Evolutionary conservation across 177 flowering plant genomes (phyloP), one percentile per base, ranked within the genome.

Genomic region (Vitis hybrid): DNA sequence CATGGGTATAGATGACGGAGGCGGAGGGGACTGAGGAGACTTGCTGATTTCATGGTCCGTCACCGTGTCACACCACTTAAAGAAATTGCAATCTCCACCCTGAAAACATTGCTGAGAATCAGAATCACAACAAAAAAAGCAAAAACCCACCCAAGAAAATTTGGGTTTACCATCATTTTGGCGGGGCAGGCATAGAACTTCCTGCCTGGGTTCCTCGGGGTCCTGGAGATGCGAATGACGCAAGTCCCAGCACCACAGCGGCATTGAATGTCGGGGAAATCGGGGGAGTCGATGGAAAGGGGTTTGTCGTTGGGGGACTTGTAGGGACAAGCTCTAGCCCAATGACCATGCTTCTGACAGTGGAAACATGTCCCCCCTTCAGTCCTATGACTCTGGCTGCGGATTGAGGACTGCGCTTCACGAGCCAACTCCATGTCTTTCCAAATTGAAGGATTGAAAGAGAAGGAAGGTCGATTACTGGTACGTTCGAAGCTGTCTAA

Each of bases 11-110:
- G 44, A 28, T 1, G 60, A 57, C 13, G 28, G 54, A n/a, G 58
- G 50, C 11, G 6, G 53, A 20, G 22, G 20, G 22, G n/a, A 22
- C 64, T 22, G 64, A 47, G 44, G 56, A 24, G 68, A 38, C 22
- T 47, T 13, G 57, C 51, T 17, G 1, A 11, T 57, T 10, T 71
- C 56, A 15, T 24, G 19, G 8, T 28, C 17, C 2, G 24, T 66
- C n/a, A 52, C 52, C 18, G 1, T 12, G 62, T 76, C 77, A 38
- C 73, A 71, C 78, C 78, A 78, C 20, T 54, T n/a, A 31, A 75
- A 67, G 19, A 58, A 68, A 2, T 10, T 8, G 17, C 80, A 73
- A 5, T 5, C 22, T 22, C 6, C 10, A 3, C 14, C 18, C 63
- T 31, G 49, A 20, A 50, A 61, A 62, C 19, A 11, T 18, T 3